Base-by-base conservation (phyloP, 148 eudicot species). In the Agrostemma githago region DNA sequence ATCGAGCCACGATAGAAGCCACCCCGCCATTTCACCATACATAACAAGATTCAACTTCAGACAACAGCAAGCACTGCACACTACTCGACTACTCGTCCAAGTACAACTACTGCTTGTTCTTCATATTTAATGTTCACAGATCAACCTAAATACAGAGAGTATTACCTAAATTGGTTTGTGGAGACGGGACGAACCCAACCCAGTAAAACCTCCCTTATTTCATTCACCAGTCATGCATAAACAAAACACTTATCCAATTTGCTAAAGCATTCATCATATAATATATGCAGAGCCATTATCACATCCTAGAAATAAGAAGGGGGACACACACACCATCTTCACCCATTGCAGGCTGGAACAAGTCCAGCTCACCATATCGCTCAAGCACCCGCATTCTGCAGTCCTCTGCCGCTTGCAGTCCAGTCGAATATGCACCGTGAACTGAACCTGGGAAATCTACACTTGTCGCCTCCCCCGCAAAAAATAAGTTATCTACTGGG, bases 401-500 rank as follows among this genome's bases (percentile, higher is more conserved):
- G 77, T 89, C 99, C 82, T 96, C 97, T 0, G 97, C 99, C 16
- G 99, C 99, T 87, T 89, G 85, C 54, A 84, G 62, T 38, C 99
- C 99, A 4, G 99, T 92, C 2, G 94, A 84, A 84, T 92, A 96
- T 3, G 99, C 99, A 54, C 97, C 99, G 69, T 96, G 99, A 40
- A 96, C 99, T 1, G 96, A 95, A 4, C 98, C 98, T 1, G 98
- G 97, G 75, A 72, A 92, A 74, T 85, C 86, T 3, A 64, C 26
- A 77, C 97, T 92, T 12, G 99, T 96, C 11, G 97, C 99, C 78
- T 96, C 99, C 78, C 99, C 99, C 1, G 99, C 99, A 84, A 96
- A 96, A 76, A 96, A 96, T 76, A 96, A 77, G 86, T 92, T 96
- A 74, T 90, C 99, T 60, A 96, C 92, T 0, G 99, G 97, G 79